Percentiles rank a stretch among this genome's conserved stretches.
These are phyloP conservation scores for Cicer arietinum DNA, from an alignment of 306 rosid genomes.

Conservation along the genomic window DNA sequence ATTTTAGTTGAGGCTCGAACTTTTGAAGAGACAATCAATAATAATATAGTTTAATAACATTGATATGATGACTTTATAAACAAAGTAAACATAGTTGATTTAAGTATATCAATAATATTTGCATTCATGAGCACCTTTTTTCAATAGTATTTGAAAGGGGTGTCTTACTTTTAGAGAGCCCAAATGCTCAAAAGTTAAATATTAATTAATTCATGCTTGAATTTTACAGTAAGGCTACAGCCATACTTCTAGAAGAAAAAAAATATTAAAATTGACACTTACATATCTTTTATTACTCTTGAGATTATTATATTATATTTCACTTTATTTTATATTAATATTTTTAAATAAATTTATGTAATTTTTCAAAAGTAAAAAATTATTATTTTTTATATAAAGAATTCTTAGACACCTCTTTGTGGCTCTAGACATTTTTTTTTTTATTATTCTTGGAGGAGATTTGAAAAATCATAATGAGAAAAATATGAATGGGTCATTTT, in stretches of 20 bases:
- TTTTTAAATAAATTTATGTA: background rate
- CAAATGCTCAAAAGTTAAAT: background rate
- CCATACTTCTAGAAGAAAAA: background rate
- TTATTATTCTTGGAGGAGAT: background rate
- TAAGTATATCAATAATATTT: background rate
- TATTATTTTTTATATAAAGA: background rate
- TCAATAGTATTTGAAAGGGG: constrained; percentile 7
- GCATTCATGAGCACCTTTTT: background rate
- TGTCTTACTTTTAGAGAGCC: constrained; percentile 24
- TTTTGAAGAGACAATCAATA: background rate
- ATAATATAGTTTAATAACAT: constrained; percentile 13
- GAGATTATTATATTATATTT: background rate
- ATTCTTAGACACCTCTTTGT: background rate
- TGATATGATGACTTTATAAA: background rate
- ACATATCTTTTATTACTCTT: background rate
- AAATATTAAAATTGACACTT: background rate
- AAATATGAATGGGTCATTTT: constrained; percentile 31
- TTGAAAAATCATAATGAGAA: background rate
- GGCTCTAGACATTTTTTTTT: background rate
- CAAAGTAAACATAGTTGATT: background rate
- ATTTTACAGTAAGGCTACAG: constrained; percentile 26
- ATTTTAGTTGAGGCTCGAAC: background rate
- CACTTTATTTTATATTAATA: background rate
- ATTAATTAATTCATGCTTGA: constrained; percentile 8
- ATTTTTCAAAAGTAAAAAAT: background rate